Evolutionary conservation across 805 yeast genomes (phyloP).

Genomic region (Alloascoidea africana): DNA sequence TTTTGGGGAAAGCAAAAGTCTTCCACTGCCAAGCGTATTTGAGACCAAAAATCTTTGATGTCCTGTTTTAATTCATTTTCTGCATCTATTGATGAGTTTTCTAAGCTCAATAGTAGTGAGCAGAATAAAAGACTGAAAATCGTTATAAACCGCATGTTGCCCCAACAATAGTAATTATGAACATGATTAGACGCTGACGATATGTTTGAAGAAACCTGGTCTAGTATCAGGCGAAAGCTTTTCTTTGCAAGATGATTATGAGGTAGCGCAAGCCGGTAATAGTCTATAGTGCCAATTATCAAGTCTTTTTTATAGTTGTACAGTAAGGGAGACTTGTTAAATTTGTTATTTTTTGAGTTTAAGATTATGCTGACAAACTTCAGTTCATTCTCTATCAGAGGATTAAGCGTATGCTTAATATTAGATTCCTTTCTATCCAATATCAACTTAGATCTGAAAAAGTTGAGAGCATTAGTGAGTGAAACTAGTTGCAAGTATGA

Average conservation of each 20-base stretch:
- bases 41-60: neutral
- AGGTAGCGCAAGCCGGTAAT: neutral
- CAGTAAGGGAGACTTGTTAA: neutral
- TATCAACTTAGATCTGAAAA: no score
- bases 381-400: no score
- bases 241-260: neutral
- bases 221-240: neutral
- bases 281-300: neutral
- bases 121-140: neutral
- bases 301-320: neutral
- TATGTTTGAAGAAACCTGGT: neutral
- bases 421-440: no score
- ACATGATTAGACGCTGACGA: neutral
- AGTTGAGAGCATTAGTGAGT: no score
- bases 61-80: neutral
- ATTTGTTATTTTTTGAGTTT: neutral
- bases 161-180: slow-evolving; percentile 1
- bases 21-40: neutral
- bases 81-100: no score
- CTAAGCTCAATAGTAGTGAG: neutral
- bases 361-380: neutral
- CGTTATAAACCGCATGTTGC: neutral
- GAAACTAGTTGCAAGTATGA: neutral
- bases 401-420: no score
- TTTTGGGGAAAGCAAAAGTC: neutral